These are phyloP conservation scores for Hermanozyma aechmeae DNA, from an alignment of 805 yeast species.

Conservation along the genomic window DNA sequence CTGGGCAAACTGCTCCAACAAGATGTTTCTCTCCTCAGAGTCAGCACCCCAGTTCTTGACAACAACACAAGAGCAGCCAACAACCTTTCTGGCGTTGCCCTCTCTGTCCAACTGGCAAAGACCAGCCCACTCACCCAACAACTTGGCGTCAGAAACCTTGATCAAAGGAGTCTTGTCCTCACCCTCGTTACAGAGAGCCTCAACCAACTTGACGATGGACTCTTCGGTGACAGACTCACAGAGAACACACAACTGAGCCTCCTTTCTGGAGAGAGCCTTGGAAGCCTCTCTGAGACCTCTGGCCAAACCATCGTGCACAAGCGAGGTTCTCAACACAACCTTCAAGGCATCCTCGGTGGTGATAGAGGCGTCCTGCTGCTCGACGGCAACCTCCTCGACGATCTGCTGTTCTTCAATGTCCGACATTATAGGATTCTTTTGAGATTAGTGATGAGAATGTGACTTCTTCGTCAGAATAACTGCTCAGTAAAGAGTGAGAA, in stretches of 20 bases:
- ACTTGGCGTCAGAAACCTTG: conserved; percentile 99
- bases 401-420: conserved; percentile 86
- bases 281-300: conserved; percentile 99
- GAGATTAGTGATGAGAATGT: too few relatives aligned
- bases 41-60: conserved; percentile 99
- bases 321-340: conserved; percentile 95
- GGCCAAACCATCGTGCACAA: conserved; percentile 98
- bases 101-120: conserved; percentile 98
- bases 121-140: conserved; percentile 99
- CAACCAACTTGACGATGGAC: conserved; percentile 92
- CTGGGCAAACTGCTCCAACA: conserved; percentile 91
- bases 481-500: conserved; percentile 18
- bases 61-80: conserved; percentile 99
- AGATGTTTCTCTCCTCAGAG: conserved; percentile 92
- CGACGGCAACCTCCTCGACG: conserved; percentile 77
- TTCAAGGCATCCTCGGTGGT: conserved; percentile 97
- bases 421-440: conserved; percentile 80
- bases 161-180: conserved; percentile 94
- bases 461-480: conserved; percentile 67
- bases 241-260: conserved; percentile 95
- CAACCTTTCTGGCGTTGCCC: conserved; percentile 99
- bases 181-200: conserved; percentile 98
- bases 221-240: conserved; percentile 98
- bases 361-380: conserved; percentile 80
- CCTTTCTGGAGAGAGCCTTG: conserved; percentile 95